Evolutionary conservation across 2,329 filamentous ascomycete species (phyloP), one percentile per base, ranked within the genome.

Genomic region (Hysterium pulicare): DNA sequence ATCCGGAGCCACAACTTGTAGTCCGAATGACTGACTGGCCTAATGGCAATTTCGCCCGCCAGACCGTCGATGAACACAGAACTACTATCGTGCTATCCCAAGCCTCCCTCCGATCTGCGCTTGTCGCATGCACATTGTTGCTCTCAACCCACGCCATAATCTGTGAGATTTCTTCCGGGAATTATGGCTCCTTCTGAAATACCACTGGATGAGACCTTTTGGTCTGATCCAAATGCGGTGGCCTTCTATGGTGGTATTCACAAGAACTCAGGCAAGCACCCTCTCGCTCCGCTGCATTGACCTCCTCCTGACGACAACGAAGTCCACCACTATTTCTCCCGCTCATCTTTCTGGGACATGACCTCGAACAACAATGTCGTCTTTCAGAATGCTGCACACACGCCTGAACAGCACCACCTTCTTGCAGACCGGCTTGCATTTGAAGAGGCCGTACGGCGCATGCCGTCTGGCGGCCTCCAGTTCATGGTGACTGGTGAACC

Each of bases 141-240:
- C n/a, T n/a, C n/a, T n/a, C n/a, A n/a, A n/a, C n/a, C n/a, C n/a
- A n/a, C n/a, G n/a, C n/a, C n/a, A n/a, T n/a, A n/a, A n/a, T n/a
- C n/a, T n/a, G n/a, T n/a, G n/a, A n/a, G n/a, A n/a, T n/a, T n/a
- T n/a, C n/a, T n/a, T n/a, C n/a, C n/a, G n/a, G n/a, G n/a, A n/a
- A n/a, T n/a, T n/a, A 33, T 66, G 72, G 13, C 70, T 24, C 26
- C 17, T 71, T 54, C 28, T 22, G 76, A 78, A 1, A 71, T 74
- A 2, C 75, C 77, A 5, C 71, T 84, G 46, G 82, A 85, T 62
- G 82, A 86, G 70, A 83, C 84, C 47, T 79, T 82, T 71, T 86
- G 82, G 81, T 74, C 73, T 46, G 73, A 76, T 28, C 78, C 78
- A 16, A 65, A 64, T 37, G 68, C 71, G 33, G 68, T 75, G 34